Evolutionary conservation across 768 basidiomycete species (phyloP).

Genomic region (Pisolithus tinctorius): DNA sequence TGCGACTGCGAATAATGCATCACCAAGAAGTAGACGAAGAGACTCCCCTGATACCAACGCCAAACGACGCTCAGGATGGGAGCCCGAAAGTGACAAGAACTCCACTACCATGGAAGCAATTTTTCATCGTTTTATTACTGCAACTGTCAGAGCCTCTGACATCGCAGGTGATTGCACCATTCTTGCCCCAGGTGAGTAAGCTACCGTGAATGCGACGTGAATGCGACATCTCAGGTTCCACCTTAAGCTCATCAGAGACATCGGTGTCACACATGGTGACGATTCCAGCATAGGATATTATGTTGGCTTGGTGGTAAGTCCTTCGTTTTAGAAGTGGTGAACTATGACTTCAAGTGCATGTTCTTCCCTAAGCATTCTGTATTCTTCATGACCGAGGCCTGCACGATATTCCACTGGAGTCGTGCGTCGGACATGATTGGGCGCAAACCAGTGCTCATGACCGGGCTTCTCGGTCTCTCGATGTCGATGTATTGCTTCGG

Average conservation of each 20-base stretch:
- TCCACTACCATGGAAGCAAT: slow-evolving; percentile 65
- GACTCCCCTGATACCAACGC: too few relatives aligned
- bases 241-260: slow-evolving; percentile 51
- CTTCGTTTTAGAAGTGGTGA: background rate
- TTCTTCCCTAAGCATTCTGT: slow-evolving; percentile 43
- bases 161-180: slow-evolving; percentile 69
- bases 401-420: slow-evolving; percentile 68
- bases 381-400: slow-evolving; percentile 63
- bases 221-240: background rate
- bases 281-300: slow-evolving; percentile 70
- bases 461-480: slow-evolving; percentile 3
- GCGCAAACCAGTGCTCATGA: slow-evolving; percentile 33
- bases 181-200: slow-evolving; percentile 60
- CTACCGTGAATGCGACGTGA: background rate
- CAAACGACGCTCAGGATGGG: background rate
- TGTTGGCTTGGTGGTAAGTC: slow-evolving; percentile 59
- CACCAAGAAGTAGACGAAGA: too few relatives aligned
- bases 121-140: slow-evolving; percentile 61
- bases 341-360: slow-evolving; percentile 15
- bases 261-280: slow-evolving; percentile 63
- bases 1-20: too few relatives aligned
- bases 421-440: slow-evolving; percentile 59
- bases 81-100: slow-evolving; percentile 25
- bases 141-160: slow-evolving; percentile 77
- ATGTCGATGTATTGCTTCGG: slow-evolving; percentile 2